These are phyloP conservation scores for Phytophthora ohioensis DNA, from an alignment of 352 stramenopile genomes.

Conservation along the genomic window DNA sequence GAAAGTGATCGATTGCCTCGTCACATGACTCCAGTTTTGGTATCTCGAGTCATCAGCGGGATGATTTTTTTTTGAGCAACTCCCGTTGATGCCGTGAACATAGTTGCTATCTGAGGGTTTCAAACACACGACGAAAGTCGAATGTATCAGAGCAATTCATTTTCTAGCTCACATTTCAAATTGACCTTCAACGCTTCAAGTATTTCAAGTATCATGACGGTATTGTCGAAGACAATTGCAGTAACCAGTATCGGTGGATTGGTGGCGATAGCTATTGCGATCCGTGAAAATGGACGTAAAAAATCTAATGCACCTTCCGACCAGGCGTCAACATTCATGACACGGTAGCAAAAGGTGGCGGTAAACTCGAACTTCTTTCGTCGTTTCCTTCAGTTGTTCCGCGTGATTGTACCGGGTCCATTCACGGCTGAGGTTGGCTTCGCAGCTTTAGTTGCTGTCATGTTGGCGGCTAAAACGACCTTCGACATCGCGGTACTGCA, in stretches of 20 bases:
- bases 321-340: slow-evolving; percentile 76
- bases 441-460: slow-evolving; percentile 62
- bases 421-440: slow-evolving; percentile 78
- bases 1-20: too few species aligned
- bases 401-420: slow-evolving; percentile 69
- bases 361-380: slow-evolving; percentile 75
- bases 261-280: slow-evolving; percentile 69
- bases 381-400: slow-evolving; percentile 75
- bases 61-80: not conserved
- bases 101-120: not conserved
- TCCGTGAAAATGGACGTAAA: slow-evolving; percentile 69
- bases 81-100: not conserved
- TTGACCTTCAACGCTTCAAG: slow-evolving; percentile 10
- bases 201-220: slow-evolving; percentile 3
- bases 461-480: slow-evolving; percentile 74
- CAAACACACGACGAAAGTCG: not conserved
- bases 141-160: not conserved
- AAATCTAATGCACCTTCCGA: slow-evolving; percentile 51
- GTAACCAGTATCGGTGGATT: slow-evolving; percentile 25
- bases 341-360: slow-evolving; percentile 74
- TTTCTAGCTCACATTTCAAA: slow-evolving; percentile 20
- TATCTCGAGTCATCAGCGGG: not conserved
- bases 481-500: slow-evolving; percentile 84
- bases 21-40: not conserved
- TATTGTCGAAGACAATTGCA: slow-evolving; percentile 25